A percentile compares a stretch with the other conserved stretches of the same genome.
These are phyloP conservation scores for Mucor racemosus DNA, from an alignment of 371 early-diverging fungal genomes.

Conservation along the genomic window DNA sequence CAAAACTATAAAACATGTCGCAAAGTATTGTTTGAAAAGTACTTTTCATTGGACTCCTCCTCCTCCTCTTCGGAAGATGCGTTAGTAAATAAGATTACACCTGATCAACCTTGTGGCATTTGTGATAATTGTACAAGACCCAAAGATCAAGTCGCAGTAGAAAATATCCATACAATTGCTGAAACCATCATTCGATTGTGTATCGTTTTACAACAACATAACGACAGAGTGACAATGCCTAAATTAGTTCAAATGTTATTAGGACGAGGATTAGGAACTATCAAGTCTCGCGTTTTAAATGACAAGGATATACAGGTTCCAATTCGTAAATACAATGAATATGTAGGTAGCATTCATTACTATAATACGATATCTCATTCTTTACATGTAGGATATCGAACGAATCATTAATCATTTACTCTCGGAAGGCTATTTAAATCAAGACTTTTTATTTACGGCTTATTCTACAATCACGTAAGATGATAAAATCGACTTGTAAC, in stretches of 20 bases:
- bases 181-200: slow-evolving; percentile 53
- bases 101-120: slow-evolving; percentile 48
- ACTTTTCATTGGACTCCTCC: slow-evolving; percentile 54
- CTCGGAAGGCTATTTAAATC: slow-evolving; percentile 12
- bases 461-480: slow-evolving; percentile 31
- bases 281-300: slow-evolving; percentile 38
- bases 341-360: slow-evolving; percentile 13
- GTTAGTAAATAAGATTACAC: slow-evolving; percentile 39
- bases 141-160: slow-evolving; percentile 14
- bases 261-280: slow-evolving; percentile 47
- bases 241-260: slow-evolving; percentile 56
- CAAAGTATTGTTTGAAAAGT: slow-evolving; percentile 67
- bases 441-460: slow-evolving; percentile 27
- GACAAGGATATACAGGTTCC: slow-evolving; percentile 40
- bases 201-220: slow-evolving; percentile 31
- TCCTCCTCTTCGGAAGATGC: slow-evolving; percentile 23
- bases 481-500: not conserved
- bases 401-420: slow-evolving; percentile 23
- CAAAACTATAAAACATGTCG: slow-evolving; percentile 69
- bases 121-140: slow-evolving; percentile 59
- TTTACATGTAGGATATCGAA: slow-evolving; percentile 27
- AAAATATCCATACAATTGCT: slow-evolving; percentile 46
- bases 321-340: slow-evolving; percentile 32
- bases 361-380: not conserved
- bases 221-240: slow-evolving; percentile 57